Evolutionary conservation across 371 early-diverging fungal genomes (phyloP).

Genomic region (Amoeboaphelidium protococcarum): DNA sequence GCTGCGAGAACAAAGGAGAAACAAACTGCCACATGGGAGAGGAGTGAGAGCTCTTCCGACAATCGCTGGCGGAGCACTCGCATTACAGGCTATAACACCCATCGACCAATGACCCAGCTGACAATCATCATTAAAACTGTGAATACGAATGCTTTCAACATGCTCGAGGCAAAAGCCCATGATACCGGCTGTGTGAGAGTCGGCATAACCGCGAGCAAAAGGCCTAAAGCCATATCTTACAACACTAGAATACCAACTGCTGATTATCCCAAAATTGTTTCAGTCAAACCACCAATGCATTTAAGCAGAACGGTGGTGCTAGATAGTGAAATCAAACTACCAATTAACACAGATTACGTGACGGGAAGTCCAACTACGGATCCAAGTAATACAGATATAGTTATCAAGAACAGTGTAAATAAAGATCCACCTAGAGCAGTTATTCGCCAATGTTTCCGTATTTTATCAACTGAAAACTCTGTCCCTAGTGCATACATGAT

Average conservation of each 20-base stretch:
- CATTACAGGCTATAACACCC: neutral
- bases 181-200: no score
- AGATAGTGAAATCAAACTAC: slow-evolving; percentile 21
- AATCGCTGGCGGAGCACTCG: neutral
- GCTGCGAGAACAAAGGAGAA: slow-evolving; percentile 18
- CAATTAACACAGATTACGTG: slow-evolving; percentile 22
- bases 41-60: slow-evolving; percentile 18
- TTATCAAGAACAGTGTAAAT: slow-evolving; percentile 16
- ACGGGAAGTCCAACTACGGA: slow-evolving; percentile 11
- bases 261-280: slow-evolving; percentile 3
- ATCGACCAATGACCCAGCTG: neutral
- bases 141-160: no score
- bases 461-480: slow-evolving; percentile 25
- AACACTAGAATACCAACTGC: slow-evolving; percentile 14
- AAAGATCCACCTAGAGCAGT: slow-evolving; percentile 20
- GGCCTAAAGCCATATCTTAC: slow-evolving; percentile 28
- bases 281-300: slow-evolving; percentile 18
- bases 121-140: no score
- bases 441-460: slow-evolving; percentile 22
- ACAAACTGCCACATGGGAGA: slow-evolving; percentile 22
- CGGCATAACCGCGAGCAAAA: slow-evolving; percentile 30
- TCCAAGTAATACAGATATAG: slow-evolving; percentile 15
- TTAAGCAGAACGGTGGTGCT: slow-evolving; percentile 26
- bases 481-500: slow-evolving; percentile 29
- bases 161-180: no score